Base-by-base conservation (phyloP, 306 rosid genomes). In the Cucurbita maxima region DNA sequence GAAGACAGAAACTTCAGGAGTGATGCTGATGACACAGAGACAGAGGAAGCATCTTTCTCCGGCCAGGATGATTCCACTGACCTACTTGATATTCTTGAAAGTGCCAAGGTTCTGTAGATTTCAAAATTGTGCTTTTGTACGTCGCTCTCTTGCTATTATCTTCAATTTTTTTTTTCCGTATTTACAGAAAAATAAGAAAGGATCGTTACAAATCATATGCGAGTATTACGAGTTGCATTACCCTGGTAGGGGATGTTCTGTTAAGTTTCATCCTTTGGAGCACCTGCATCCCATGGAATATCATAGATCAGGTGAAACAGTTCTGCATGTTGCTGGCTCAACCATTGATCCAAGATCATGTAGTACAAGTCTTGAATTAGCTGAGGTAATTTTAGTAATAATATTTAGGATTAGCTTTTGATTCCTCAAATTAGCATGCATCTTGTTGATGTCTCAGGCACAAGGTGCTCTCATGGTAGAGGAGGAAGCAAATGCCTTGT, bases 401-500 rank as follows among this genome's bases (percentile, higher is more conserved):
- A 57, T 9, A 15, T 57, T 45, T 38, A 14, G 38, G 37, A 6
- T 73, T 44, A 9, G 11, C 44, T 37, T 12, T 45, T 43, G 56
- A 15, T 20, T 41, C 55, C 45, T 41, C 1, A 10, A 9, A 57
- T 47, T 58, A 52, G 72, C 72, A 56, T 64, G 40, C 57, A 79
- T 61, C 73, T 76, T 72, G 73, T 84, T 83, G 82, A 76, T 80
- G 76, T 69, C 56, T 74, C 87, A 95, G 99, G 99, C 93, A 74
- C 85, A 82, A 30, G 83, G 82, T 61, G 90, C 87, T 44, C 89
- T 95, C 82, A 63, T 86, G 78, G 91, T 74, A 10, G 96, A 92
- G 86, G 99, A 95, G 86, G 99, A 95, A 87, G 97, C 97, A 69
- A 78, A 88, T 75, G 91, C 97, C 63, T 84, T 95, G 79, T 95